Conservation (phyloP, 768 basidiomycete species). For the Bullera alba region DNA sequence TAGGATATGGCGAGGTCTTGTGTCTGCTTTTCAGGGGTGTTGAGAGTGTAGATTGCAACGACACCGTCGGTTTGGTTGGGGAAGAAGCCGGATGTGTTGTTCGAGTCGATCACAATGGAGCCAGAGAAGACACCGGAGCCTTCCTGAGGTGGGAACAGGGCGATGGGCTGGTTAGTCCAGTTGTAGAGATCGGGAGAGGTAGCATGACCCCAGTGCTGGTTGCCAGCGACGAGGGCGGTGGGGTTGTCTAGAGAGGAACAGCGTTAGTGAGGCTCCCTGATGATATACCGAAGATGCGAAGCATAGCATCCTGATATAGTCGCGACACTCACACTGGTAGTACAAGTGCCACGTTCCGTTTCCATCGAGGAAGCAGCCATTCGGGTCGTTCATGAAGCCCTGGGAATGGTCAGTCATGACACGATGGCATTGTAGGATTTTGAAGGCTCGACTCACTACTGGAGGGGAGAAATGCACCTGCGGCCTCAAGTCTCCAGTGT, state of each 20-base stretch:
- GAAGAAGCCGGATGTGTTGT: conserved; percentile 43
- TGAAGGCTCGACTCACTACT: conserved; percentile 8
- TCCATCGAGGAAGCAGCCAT: conserved; percentile 25
- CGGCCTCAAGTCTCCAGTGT: conserved; percentile 28
- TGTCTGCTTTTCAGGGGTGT: conserved; percentile 23
- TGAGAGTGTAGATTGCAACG: conserved; percentile 40
- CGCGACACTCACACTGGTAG: conserved; percentile 35
- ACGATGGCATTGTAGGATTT: background rate
- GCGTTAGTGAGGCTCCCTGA: no score
- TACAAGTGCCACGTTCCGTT: conserved; percentile 39
- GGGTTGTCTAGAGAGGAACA: conserved; percentile 30
- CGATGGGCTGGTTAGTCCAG: conserved; percentile 41
- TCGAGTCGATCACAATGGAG: conserved; percentile 26
- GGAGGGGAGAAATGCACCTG: conserved; percentile 39
- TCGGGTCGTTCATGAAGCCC: conserved; percentile 41
- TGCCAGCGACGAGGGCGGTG: conserved; percentile 28
- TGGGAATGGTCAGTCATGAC: background rate
- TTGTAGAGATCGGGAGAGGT: conserved; percentile 36
- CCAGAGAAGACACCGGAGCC: conserved; percentile 32
- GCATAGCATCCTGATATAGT: background rate
- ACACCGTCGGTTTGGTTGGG: conserved; percentile 22
- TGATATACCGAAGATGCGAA: background rate
- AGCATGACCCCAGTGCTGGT: conserved; percentile 44
- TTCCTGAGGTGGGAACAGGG: conserved; percentile 28
- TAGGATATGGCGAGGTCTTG: conserved; percentile 33